Conservation (phyloP, 495 filamentous ascomycete genomes). For the Aspergillus sclerotioniger region DNA sequence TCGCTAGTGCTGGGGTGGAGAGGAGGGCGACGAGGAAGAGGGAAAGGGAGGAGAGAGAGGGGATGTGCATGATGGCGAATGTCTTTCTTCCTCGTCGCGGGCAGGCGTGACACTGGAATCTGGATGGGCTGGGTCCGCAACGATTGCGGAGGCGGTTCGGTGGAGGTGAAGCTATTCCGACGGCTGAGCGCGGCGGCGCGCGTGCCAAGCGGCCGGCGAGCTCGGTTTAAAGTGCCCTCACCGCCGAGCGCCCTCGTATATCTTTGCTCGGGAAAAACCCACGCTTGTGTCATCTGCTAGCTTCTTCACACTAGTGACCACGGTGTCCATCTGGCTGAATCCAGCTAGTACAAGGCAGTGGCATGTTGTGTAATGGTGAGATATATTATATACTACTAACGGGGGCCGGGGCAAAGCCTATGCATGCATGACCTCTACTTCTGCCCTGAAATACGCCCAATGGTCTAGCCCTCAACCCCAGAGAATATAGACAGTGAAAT, state of each 20-base stretch:
- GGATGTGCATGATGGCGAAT: background rate
- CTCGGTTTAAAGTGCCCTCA: background rate
- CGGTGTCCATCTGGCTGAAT: too few relatives aligned
- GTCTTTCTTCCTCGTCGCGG: background rate
- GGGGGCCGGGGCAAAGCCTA: too few relatives aligned
- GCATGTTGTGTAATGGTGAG: background rate
- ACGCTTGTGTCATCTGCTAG: too few relatives aligned
- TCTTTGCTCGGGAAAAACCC: background rate
- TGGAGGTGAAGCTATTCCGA: background rate
- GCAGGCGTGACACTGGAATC: background rate
- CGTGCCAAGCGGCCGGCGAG: background rate
- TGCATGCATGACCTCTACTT: background rate
- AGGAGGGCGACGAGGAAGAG: constrained; percentile 16
- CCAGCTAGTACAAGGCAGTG: background rate
- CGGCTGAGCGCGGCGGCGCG: background rate
- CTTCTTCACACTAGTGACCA: too few relatives aligned
- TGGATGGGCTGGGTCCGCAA: background rate
- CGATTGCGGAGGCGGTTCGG: background rate
- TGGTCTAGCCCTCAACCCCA: background rate
- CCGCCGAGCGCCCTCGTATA: background rate
- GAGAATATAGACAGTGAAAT: background rate
- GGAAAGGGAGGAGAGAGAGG: background rate
- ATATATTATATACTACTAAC: background rate
- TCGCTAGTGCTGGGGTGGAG: constrained; percentile 15
- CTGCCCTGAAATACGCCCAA: background rate